Evolutionary conservation across 2,329 filamentous ascomycete species (phyloP).

Genomic region (Fusarium lateritium): DNA sequence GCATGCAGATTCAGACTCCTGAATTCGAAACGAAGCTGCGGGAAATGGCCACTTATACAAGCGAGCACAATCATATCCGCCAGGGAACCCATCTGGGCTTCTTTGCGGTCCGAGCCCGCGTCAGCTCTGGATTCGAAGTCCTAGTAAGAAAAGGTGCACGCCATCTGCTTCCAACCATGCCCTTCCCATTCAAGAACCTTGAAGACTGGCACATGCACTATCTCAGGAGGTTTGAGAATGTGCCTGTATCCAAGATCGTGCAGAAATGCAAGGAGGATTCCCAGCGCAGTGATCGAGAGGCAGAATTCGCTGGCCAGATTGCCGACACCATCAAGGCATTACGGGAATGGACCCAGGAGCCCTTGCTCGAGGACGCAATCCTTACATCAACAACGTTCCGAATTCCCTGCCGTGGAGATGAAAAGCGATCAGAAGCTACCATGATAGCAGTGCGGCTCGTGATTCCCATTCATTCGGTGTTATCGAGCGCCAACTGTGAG

Average conservation of each 20-base stretch:
- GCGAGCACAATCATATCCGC: slow-evolving; percentile 61
- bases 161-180: slow-evolving; percentile 73
- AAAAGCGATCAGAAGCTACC: slow-evolving; percentile 39
- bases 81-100: slow-evolving; percentile 71
- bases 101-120: slow-evolving; percentile 69
- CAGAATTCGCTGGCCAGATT: slow-evolving; percentile 63
- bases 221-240: slow-evolving; percentile 64
- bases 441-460: slow-evolving; percentile 73
- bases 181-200: slow-evolving; percentile 67
- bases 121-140: slow-evolving; percentile 73
- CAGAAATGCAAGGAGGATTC: slow-evolving; percentile 54
- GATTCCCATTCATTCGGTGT: slow-evolving; percentile 71
- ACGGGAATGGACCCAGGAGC: slow-evolving; percentile 59
- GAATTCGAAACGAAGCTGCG: slow-evolving; percentile 74
- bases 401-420: slow-evolving; percentile 56
- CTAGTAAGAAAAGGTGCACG: slow-evolving; percentile 69
- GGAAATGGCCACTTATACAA: slow-evolving; percentile 74
- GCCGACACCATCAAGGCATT: slow-evolving; percentile 59
- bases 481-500: slow-evolving; percentile 66
- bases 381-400: slow-evolving; percentile 60
- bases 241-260: slow-evolving; percentile 55
- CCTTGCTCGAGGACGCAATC: slow-evolving; percentile 62
- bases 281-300: slow-evolving; percentile 56
- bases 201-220: slow-evolving; percentile 70
- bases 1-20: slow-evolving; percentile 78